Evolutionary conservation across 2,329 filamentous ascomycete genomes (phyloP).

Genomic region (Epichloe aotearoae): DNA sequence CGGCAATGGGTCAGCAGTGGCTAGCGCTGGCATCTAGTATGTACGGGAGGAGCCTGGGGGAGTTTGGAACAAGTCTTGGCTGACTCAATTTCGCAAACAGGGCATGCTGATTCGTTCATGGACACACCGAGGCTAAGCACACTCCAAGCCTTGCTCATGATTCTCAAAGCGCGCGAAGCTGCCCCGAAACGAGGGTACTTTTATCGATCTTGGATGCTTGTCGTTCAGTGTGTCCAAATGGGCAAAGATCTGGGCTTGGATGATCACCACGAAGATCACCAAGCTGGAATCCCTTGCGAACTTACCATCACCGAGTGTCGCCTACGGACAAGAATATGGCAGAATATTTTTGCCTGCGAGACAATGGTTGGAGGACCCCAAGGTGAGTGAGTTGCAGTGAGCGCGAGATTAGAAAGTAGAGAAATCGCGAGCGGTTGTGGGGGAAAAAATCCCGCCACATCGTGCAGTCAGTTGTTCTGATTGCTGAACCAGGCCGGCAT

Average conservation of each 20-base stretch:
- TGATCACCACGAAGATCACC: conserved; percentile 72
- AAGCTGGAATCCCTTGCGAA: conserved; percentile 56
- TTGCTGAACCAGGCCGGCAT: conserved; percentile 46
- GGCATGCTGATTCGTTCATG: conserved; percentile 87
- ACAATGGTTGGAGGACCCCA: conserved; percentile 89
- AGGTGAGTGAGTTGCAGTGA: conserved; percentile 36
- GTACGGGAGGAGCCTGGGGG: conserved; percentile 9
- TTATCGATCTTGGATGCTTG: conserved; percentile 93
- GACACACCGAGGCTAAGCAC: conserved; percentile 84
- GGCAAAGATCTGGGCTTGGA: conserved; percentile 81
- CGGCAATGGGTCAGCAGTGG: conserved; percentile 81
- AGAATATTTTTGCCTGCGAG: conserved; percentile 73
- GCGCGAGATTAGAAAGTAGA: background rate
- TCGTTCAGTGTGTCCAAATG: conserved; percentile 87
- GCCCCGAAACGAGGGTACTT: conserved; percentile 89
- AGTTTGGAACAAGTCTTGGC: background rate
- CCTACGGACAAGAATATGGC: conserved; percentile 80
- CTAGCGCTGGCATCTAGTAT: conserved; percentile 74
- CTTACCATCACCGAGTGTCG: conserved; percentile 62
- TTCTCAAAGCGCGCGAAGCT: conserved; percentile 86
- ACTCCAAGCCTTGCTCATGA: conserved; percentile 74
- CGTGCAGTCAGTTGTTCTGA: conserved; percentile 4
- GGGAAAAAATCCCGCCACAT: background rate
- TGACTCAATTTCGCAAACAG: conserved; percentile 27
- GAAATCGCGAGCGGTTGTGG: background rate